Evolutionary conservation across 2,329 filamentous ascomycete species (phyloP), one percentile per base, ranked within the genome.

Genomic region (Leptographium wingfieldii): DNA sequence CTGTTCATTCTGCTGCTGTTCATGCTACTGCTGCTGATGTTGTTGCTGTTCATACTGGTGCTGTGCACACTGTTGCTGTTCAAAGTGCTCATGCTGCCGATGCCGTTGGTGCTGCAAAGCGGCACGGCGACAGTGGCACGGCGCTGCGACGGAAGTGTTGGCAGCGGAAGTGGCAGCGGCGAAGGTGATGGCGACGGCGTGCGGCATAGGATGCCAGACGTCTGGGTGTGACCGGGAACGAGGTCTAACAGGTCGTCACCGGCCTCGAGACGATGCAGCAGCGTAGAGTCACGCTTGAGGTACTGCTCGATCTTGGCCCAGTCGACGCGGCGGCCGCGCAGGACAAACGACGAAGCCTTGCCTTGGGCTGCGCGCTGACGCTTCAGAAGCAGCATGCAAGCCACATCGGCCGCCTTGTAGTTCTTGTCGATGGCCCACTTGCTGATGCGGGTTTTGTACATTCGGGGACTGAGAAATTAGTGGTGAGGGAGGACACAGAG

Each of bases 401-500:
- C 63, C 1, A 71, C 69, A 59, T 70, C 66, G n/a, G 63, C 54
- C 0, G 65, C 65, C 61, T 69, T 71, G 59, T 68, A 65, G 59
- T 69, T 69, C 63, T 72, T 72, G 55, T 69, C 65, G 9, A 71
- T 62, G 2, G 65, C 67, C 70, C 70, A 72, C 43, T 68, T 68
- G 62, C 66, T 69, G 60, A 71, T 69, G 16, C 69, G 66, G 1
- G 67, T 68, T 57, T 70, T 68, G 65, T 69, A 72, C 70, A 72
- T 72, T 9, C 69, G 67, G 27, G 66, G 63, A n/a, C 67, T 69
- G 29, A 31, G 7, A 33, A 27, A 10, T 25, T 5, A 56, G 35
- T 2, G n/a, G 27, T 10, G 14, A 10, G 27, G 52, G 31, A 31
- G 31, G 31, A 7, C 5, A 31, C 5, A 31, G 31, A 19, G 16